phyloP scores from a whole-genome alignment of 768 basidiomycete species.

The Podaxis carcinomalis region DNA sequence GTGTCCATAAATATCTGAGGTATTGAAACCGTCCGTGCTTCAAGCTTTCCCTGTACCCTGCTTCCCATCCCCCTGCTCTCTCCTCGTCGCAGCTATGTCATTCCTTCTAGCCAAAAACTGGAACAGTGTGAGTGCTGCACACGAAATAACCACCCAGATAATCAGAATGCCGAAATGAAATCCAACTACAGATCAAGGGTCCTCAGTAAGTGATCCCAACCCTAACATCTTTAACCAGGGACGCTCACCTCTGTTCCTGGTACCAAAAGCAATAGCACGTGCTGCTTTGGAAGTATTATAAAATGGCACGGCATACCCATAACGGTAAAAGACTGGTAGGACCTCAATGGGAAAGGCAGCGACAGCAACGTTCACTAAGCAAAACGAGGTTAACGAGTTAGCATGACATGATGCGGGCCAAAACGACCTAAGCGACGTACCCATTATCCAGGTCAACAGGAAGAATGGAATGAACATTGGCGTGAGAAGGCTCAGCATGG shows the following conservation, averaged over 20 bases:
- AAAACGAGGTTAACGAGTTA: background rate
- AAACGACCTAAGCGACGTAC: conserved; percentile 25
- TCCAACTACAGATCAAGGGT: conserved; percentile 38
- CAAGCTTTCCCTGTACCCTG: background rate
- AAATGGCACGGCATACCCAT: conserved; percentile 62
- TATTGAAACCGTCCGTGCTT: background rate
- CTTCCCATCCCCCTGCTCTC: background rate
- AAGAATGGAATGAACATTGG: conserved; percentile 51
- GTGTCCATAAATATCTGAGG: too few species aligned
- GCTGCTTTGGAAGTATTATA: conserved; percentile 54
- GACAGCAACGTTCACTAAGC: conserved; percentile 53
- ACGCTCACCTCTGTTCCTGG: conserved; percentile 47
- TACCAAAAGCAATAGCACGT: conserved; percentile 54
- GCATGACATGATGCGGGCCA: background rate
- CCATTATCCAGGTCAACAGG: conserved; percentile 61
- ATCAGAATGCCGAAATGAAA: conserved; percentile 58
- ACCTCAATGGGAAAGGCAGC: conserved; percentile 48
- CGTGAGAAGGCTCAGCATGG: conserved; percentile 54
- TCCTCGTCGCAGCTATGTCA: conserved; percentile 10
- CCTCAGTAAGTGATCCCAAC: background rate
- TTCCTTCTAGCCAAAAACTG: conserved; percentile 35
- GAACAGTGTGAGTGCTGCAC: conserved; percentile 46
- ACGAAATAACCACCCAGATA: conserved; percentile 52
- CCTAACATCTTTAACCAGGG: background rate
- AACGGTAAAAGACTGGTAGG: conserved; percentile 48